Evolutionary conservation across 768 basidiomycete genomes (phyloP).

Genomic region (Heimioporus sp.): DNA sequence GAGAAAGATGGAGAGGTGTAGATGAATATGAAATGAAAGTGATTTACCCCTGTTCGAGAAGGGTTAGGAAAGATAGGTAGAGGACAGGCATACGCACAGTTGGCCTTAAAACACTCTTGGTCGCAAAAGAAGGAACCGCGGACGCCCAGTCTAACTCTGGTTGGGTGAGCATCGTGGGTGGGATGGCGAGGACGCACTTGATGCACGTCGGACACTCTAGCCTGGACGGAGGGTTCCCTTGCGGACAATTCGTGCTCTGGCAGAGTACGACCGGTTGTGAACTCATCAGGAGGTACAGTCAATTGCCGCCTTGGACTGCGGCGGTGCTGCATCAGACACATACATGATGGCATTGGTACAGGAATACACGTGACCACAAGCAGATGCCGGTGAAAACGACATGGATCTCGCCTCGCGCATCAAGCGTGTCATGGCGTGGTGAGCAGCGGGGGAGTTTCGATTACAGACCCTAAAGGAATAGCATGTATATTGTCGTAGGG

Average conservation of each 20-base stretch:
- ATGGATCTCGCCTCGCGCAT: slow-evolving; percentile 15
- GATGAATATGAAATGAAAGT: not conserved
- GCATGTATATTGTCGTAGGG: no score
- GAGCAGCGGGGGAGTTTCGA: no score
- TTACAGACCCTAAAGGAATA: no score
- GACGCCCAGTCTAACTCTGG: slow-evolving; percentile 62
- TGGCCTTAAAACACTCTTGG: slow-evolving; percentile 95
- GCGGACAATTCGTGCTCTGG: slow-evolving; percentile 69
- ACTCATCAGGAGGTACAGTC: slow-evolving; percentile 30
- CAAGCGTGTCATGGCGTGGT: slow-evolving; percentile 16
- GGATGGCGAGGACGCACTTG: slow-evolving; percentile 56
- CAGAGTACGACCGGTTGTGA: slow-evolving; percentile 41
- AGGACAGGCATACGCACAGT: slow-evolving; percentile 58
- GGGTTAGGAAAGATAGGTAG: not conserved
- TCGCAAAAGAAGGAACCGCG: slow-evolving; percentile 88
- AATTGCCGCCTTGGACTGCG: not conserved
- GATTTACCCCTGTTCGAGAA: slow-evolving; percentile 23
- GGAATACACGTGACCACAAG: slow-evolving; percentile 15
- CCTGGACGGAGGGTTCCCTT: slow-evolving; percentile 80
- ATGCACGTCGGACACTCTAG: slow-evolving; percentile 93
- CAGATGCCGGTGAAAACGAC: no score
- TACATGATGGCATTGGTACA: not conserved
- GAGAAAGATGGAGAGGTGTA: not conserved
- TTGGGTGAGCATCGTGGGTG: slow-evolving; percentile 7
- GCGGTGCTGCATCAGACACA: not conserved